Percentiles rank a stretch among this genome's conserved stretches.
These are phyloP conservation scores for Agaricus blazei DNA, from an alignment of 768 basidiomycete genomes.

Conservation along the genomic window DNA sequence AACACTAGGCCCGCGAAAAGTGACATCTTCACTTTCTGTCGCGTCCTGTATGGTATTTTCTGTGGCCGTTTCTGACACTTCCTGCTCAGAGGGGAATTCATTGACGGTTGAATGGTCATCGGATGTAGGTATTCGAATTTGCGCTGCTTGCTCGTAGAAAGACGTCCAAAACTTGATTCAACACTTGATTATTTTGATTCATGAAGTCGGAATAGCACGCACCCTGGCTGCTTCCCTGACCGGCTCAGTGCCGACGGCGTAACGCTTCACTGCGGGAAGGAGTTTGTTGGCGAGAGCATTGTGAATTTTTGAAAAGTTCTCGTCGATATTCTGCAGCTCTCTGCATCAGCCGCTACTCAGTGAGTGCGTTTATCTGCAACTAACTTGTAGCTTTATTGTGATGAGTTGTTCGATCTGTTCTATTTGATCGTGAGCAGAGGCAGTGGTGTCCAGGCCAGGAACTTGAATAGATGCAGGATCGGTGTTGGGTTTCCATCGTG, in stretches of 20 bases:
- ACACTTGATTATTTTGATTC: not conserved
- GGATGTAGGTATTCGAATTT: constrained; percentile 73
- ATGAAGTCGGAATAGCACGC: constrained; percentile 18
- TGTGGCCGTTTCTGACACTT: constrained; percentile 21
- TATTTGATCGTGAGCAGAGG: constrained; percentile 74
- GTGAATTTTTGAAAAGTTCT: constrained; percentile 89
- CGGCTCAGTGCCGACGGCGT: constrained; percentile 81
- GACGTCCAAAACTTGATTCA: constrained; percentile 83
- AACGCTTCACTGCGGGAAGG: constrained; percentile 85
- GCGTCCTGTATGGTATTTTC: constrained; percentile 9
- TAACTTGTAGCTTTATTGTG: constrained; percentile 83
- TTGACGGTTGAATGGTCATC: constrained; percentile 61
- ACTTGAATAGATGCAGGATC: constrained; percentile 63
- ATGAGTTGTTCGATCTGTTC: constrained; percentile 96
- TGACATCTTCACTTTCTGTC: constrained; percentile 20
- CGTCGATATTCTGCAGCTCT: constrained; percentile 74
- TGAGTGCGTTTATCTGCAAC: constrained; percentile 5
- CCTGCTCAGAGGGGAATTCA: constrained; percentile 41
- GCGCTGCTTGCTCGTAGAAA: constrained; percentile 93
- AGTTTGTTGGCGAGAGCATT: constrained; percentile 75
- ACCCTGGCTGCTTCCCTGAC: constrained; percentile 91
- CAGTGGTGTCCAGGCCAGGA: constrained; percentile 67
- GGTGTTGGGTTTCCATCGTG: constrained; percentile 60
- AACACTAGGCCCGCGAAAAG: constrained; percentile 16
- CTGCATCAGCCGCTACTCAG: not conserved